Percentiles rank a stretch among this genome's conserved stretches.
These are phyloP conservation scores for Trichaptum fuscoviolaceum DNA, from an alignment of 768 basidiomycete species.

Conservation along the genomic window DNA sequence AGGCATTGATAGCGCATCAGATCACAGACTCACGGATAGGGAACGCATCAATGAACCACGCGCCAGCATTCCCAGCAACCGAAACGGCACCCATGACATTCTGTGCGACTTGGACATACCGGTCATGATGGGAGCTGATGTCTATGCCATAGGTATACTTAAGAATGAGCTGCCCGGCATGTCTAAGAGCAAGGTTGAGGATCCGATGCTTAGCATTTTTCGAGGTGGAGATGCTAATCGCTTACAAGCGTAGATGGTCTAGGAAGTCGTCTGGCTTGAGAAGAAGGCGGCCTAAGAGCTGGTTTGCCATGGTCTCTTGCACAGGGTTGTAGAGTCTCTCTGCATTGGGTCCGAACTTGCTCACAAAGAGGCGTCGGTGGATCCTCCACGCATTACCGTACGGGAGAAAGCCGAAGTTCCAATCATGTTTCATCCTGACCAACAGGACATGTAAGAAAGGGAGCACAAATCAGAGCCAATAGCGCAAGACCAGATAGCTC, in stretches of 20 bases:
- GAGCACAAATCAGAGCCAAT: slow-evolving; percentile 11
- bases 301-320: neutral
- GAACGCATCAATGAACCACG: slow-evolving; percentile 20
- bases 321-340: neutral
- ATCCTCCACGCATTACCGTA: slow-evolving; percentile 36
- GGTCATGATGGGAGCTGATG: slow-evolving; percentile 30
- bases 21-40: slow-evolving; percentile 24
- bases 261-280: slow-evolving; percentile 35
- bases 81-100: slow-evolving; percentile 18
- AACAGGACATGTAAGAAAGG: slow-evolving; percentile 18
- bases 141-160: slow-evolving; percentile 37
- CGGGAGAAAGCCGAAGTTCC: slow-evolving; percentile 28
- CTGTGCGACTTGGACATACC: slow-evolving; percentile 27
- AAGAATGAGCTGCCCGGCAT: slow-evolving; percentile 30
- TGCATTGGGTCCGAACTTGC: neutral
- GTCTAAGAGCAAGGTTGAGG: slow-evolving; percentile 18
- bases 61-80: slow-evolving; percentile 7
- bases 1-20: neutral
- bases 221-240: slow-evolving; percentile 1
- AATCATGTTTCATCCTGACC: slow-evolving; percentile 26
- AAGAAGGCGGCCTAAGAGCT: slow-evolving; percentile 17
- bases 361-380: slow-evolving; percentile 1
- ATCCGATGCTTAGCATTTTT: slow-evolving; percentile 5
- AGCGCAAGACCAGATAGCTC: slow-evolving; percentile 4
- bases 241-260: slow-evolving; percentile 32